Base-by-base conservation (phyloP, 371 early-diverging fungal species). In the Mucor plumbeus region DNA sequence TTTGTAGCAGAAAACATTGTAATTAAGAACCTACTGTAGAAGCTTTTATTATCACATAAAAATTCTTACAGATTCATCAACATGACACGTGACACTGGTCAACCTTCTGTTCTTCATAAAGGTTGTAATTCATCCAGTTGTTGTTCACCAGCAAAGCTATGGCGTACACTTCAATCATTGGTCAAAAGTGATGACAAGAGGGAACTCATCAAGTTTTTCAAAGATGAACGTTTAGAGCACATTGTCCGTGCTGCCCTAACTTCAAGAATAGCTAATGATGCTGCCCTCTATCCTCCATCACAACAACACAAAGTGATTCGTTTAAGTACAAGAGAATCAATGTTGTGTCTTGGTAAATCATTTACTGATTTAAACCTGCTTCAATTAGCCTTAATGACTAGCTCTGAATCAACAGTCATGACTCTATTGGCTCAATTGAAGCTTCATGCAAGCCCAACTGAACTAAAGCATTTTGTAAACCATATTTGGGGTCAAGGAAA, bases 401-500 rank as follows among this genome's bases (percentile, higher is more conserved):
- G 64, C 7, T 63, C 66, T 15, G 74, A 73, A 70, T n/a, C 56
- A 0, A 64, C 36, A 15, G 74, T 66, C 0, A 14, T 73, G n/a
- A 6, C 36, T 9, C 36, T 73, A 3, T 60, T 73, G 26, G 35
- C 21, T 3, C 70, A 66, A 41, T 35, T 73, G 17, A 69, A 56
- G 44, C 9, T 54, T 1, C 50, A 70, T 44, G 61, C 67, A 21
- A 43, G 54, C 2, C 21, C 26, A 36, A 33, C n/a, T 1, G 65
- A 64, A 36, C 34, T 66, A 10, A 64, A 59, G 10, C 33, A 35
- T 56, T 91, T 90, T 71, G 80, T 92, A 78, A 84, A 87, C 59
- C 83, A 86, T 64, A 74, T 89, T 35, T 92, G 89, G 88, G 85
- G 85, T 56, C 72, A 86, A 68, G 90, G 91, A 11, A 90, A 91